Base-by-base conservation (phyloP, 2,329 filamentous ascomycete genomes). In the Trichoderma aggressivum region DNA sequence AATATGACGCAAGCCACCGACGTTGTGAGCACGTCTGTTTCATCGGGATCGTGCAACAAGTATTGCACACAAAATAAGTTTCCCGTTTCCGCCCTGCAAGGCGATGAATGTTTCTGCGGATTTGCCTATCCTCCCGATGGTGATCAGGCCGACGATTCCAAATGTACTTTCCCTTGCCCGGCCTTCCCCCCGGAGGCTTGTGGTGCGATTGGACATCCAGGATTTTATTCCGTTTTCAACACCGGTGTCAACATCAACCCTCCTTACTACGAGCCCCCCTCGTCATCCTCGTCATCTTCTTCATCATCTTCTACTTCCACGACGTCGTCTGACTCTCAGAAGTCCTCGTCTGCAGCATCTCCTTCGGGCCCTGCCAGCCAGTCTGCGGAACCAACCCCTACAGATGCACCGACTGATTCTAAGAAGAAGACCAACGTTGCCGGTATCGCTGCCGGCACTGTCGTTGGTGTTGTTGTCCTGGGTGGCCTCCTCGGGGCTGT, bases 401-500 rank as follows among this genome's bases (percentile, higher is more conserved):
- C 73, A 3, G 75, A 80, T 0, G 70, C 77, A 3, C 34, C 72
- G 11, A 70, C 74, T 10, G 74, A 76, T 30, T 77, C 78, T 14
- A 76, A 81, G 65, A 82, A 85, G 66, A 82, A 85, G 10, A 84
- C 90, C n/a, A 94, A 91, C 78, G 92, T 89, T n/a, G 92, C 90
- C 50, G 94, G 91, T 62, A 94, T 98, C 75, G 94, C 92, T 21
- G 95, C 91, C 11, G 95, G 95, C 72, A 92, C 94, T 1, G 94
- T 98, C 2, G 92, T 96, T 10, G 94, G 93, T 71, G 89, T 97
- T 2, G 84, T 97, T 2, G 92, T 83, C 1, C 77, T 94, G 5
- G 87, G 85, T 67, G 91, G 86, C 16, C 85, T 92, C 21, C 83
- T 88, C 14, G 93, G 90, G 58, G 94, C 88, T 66, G 82, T 86